These are phyloP conservation scores for Sporormia fimetaria DNA, from an alignment of 495 filamentous ascomycete genomes.

Conservation along the genomic window DNA sequence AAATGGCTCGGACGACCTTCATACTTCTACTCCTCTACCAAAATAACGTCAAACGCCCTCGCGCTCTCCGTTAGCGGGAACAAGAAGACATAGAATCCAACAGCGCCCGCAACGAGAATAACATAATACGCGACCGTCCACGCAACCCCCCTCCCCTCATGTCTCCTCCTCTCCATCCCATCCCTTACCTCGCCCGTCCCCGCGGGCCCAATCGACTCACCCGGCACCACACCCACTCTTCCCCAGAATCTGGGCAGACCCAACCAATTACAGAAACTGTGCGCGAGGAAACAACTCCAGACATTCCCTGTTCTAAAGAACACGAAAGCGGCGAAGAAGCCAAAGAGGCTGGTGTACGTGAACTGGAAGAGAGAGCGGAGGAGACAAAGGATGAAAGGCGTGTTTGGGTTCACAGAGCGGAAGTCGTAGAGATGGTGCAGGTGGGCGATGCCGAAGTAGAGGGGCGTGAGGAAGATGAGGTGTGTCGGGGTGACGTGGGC, in stretches of 20 bases:
- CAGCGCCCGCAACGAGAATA: constrained; percentile 58
- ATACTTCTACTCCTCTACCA: constrained; percentile 6
- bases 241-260: constrained; percentile 85
- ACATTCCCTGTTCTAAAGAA: constrained; percentile 78
- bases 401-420: constrained; percentile 63
- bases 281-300: constrained; percentile 57
- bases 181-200: constrained; percentile 36
- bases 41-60: constrained; percentile 36
- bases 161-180: background rate
- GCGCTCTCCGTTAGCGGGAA: constrained; percentile 61
- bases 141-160: constrained; percentile 30
- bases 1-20: background rate
- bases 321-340: constrained; percentile 84
- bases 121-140: constrained; percentile 75
- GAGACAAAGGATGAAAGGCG: constrained; percentile 46
- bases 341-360: constrained; percentile 85
- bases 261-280: constrained; percentile 87
- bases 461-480: constrained; percentile 66
- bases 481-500: constrained; percentile 39
- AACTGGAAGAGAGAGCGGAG: constrained; percentile 73
- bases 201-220: constrained; percentile 26
- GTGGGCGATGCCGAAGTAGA: constrained; percentile 93
- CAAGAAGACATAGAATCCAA: constrained; percentile 54
- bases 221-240: constrained; percentile 50
- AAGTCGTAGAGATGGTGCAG: constrained; percentile 96